phyloP scores from a whole-genome alignment of 306 rosid species.

The Ziziphus jujuba region DNA sequence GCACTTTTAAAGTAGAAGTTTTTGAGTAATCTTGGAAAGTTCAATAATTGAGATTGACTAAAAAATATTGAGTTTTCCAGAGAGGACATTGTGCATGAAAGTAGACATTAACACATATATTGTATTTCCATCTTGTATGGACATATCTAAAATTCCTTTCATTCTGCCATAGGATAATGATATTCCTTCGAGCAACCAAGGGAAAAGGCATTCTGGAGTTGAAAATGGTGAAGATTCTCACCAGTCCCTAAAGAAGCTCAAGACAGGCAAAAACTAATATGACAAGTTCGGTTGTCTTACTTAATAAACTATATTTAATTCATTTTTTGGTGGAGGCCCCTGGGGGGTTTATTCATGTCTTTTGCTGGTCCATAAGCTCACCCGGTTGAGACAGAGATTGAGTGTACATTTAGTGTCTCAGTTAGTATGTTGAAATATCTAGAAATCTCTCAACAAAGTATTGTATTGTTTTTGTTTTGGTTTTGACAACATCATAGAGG shows the following conservation, averaged over 20 bases:
- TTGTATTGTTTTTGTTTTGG: slow-evolving; percentile 33
- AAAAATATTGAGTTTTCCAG: not conserved
- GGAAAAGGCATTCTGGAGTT: slow-evolving; percentile 43
- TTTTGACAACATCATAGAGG: slow-evolving; percentile 40
- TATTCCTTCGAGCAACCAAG: slow-evolving; percentile 45
- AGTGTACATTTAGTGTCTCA: slow-evolving; percentile 63
- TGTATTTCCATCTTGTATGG: not conserved
- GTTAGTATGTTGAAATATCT: slow-evolving; percentile 46
- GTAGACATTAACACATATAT: not conserved
- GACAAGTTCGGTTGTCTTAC: slow-evolving; percentile 23
- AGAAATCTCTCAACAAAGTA: slow-evolving; percentile 48
- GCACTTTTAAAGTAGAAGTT: not conserved
- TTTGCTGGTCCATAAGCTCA: slow-evolving; percentile 42
- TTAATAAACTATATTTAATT: slow-evolving; percentile 43
- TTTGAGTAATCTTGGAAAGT: not conserved
- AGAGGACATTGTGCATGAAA: not conserved
- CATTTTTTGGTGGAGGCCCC: slow-evolving; percentile 52
- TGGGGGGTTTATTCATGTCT: slow-evolving; percentile 38
- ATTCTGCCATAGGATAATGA: slow-evolving; percentile 54
- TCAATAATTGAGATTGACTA: not conserved
- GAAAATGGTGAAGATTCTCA: slow-evolving; percentile 55
- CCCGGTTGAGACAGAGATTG: slow-evolving; percentile 39
- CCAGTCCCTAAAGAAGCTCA: slow-evolving; percentile 67
- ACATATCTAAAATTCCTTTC: slow-evolving; percentile 29
- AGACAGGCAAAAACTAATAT: slow-evolving; percentile 61